These are phyloP conservation scores for Eucalyptus erythrocorys DNA, from an alignment of 345 rosid genomes.

Conservation along the genomic window DNA sequence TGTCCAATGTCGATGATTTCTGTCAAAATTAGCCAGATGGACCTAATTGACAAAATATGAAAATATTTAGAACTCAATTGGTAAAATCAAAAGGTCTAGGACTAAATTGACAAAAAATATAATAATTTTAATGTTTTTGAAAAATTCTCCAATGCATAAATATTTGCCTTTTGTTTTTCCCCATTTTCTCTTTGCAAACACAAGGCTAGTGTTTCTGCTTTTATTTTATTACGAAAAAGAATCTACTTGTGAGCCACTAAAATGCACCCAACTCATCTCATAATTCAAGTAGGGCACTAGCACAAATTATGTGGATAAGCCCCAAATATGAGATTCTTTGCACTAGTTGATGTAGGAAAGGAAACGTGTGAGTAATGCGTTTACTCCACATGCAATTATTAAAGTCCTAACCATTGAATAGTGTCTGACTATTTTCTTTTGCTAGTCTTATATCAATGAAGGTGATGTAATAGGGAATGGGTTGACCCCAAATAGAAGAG, in stretches of 20 bases:
- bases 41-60: too few species aligned
- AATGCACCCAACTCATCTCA: background rate
- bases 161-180: background rate
- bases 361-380: background rate
- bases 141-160: background rate
- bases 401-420: background rate
- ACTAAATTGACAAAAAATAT: rapidly evolving
- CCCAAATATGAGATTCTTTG: background rate
- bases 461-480: background rate
- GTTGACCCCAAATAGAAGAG: background rate
- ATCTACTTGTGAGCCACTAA: background rate
- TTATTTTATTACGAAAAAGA: background rate
- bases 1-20: too few species aligned
- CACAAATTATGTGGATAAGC: background rate
- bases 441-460: background rate
- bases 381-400: background rate
- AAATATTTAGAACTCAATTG: too few species aligned
- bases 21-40: rapidly evolving
- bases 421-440: background rate
- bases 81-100: rapidly evolving
- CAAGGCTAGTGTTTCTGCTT: background rate
- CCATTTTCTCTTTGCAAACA: background rate
- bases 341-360: background rate
- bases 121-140: too few species aligned
- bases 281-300: background rate